A percentile compares a stretch with the other conserved stretches of the same genome.
These are phyloP conservation scores for Podospora sp. DNA, from an alignment of 495 filamentous ascomycete genomes.

Conservation along the genomic window DNA sequence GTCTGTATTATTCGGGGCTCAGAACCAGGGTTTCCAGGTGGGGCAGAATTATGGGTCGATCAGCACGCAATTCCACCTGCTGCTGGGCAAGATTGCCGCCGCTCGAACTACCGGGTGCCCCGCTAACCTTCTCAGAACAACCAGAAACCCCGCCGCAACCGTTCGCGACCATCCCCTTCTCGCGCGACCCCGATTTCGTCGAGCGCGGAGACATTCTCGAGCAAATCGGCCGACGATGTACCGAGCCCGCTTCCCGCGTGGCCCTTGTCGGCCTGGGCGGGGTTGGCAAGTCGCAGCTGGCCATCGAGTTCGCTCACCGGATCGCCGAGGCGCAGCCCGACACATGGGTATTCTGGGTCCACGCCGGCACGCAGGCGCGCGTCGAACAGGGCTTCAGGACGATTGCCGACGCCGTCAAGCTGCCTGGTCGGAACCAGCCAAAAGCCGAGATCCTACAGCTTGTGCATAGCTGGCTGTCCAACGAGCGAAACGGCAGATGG, in stretches of 20 bases:
- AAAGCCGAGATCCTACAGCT: conserved; percentile 40
- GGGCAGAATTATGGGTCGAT: conserved; percentile 37
- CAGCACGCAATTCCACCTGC: conserved; percentile 34
- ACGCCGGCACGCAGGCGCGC: conserved; percentile 1
- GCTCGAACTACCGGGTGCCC: conserved; percentile 6
- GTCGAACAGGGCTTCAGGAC: not conserved
- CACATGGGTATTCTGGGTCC: conserved; percentile 18
- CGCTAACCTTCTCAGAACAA: conserved; percentile 33
- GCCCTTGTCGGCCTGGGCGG: conserved; percentile 21
- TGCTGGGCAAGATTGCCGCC: conserved; percentile 33
- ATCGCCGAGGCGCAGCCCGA: conserved; percentile 15
- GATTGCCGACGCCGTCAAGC: conserved; percentile 41
- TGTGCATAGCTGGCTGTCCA: conserved; percentile 45
- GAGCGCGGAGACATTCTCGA: conserved; percentile 6
- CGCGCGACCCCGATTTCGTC: conserved; percentile 37
- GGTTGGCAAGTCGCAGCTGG: conserved; percentile 33
- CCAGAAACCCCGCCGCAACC: conserved; percentile 31
- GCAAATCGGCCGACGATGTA: not conserved
- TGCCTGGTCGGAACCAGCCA: conserved; percentile 42
- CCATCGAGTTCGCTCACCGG: conserved; percentile 19
- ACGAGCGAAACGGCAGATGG: conserved; percentile 34
- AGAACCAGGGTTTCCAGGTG: conserved; percentile 34
- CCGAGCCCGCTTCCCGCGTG: not conserved
- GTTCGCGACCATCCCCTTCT: conserved; percentile 38
- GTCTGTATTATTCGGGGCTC: conserved; percentile 30